phyloP scores from a whole-genome alignment of 352 stramenopile genomes.

The Peronosclerospora sorghi region DNA sequence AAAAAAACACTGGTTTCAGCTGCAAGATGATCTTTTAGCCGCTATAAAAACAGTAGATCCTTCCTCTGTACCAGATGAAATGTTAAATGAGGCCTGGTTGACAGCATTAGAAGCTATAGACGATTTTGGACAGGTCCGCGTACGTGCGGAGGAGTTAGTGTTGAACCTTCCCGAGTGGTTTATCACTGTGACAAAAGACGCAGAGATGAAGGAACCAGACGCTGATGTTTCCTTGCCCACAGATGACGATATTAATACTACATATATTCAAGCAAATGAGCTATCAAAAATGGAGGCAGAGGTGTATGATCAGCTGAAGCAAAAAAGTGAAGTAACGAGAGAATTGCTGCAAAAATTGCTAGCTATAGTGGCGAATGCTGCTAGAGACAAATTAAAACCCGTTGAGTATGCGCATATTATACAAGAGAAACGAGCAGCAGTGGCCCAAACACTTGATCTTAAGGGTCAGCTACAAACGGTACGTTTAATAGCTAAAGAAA shows the following conservation, averaged over 20 bases:
- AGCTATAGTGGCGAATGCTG: slow-evolving; percentile 8
- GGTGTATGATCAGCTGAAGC: slow-evolving; percentile 29
- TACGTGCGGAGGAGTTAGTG: slow-evolving; percentile 31
- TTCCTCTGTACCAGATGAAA: slow-evolving; percentile 6
- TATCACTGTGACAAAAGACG: slow-evolving; percentile 40
- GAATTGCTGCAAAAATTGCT: slow-evolving; percentile 31
- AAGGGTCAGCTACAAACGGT: slow-evolving; percentile 51
- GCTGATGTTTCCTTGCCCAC: slow-evolving; percentile 18
- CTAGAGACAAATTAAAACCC: slow-evolving; percentile 10
- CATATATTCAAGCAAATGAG: slow-evolving; percentile 22
- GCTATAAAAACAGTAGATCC: slow-evolving; percentile 17
- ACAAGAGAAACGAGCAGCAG: slow-evolving; percentile 39
- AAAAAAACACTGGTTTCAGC: slow-evolving; percentile 48
- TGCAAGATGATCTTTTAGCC: slow-evolving; percentile 45
- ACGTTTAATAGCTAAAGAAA: slow-evolving; percentile 7
- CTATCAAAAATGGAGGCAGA: slow-evolving; percentile 33
- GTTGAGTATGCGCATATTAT: slow-evolving; percentile 50
- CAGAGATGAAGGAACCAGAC: slow-evolving; percentile 23
- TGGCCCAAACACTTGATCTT: slow-evolving; percentile 29
- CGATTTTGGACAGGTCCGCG: slow-evolving; percentile 29
- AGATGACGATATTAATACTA: slow-evolving; percentile 16
- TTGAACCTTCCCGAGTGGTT: slow-evolving; percentile 67
- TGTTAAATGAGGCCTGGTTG: slow-evolving; percentile 20
- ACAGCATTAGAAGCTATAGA: slow-evolving; percentile 26
- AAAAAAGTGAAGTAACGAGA: slow-evolving; percentile 20